Evolutionary conservation across 164 flowering plant species (phyloP), one percentile per base, ranked within the genome.

Genomic region (Stephania cephalantha): DNA sequence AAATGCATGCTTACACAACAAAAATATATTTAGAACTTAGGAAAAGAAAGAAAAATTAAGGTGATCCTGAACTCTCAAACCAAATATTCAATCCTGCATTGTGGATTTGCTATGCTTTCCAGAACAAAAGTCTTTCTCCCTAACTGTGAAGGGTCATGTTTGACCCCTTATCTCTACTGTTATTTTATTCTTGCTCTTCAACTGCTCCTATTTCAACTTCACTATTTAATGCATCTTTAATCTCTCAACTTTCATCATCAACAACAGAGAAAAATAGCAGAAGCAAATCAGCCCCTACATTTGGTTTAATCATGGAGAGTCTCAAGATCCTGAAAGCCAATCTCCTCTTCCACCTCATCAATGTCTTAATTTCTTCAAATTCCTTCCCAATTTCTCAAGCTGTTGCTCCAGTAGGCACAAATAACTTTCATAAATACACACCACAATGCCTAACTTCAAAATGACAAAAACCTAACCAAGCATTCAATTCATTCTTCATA

Each of bases 371-470:
- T 5, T 74, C 76, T 11, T 68, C 52, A 1, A 52, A 52, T 61
- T 58, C 65, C 22, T 71, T 74, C 66, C 46, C 50, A 55, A 44
- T 69, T 9, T 64, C 73, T 18, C 74, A 75, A 42, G 82, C 82
- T 73, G 6, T 71, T 42, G 35, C 81, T 20, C 81, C 79, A 4
- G 67, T 80, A 1, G 85, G 87, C 45, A 80, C 81, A 50, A 79
- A 25, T 25, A 25, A 25, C 25, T 25, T 25, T 25, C 0, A 25
- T 25, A 25, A 25, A 25, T 25, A 25, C 25, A 25, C 0, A 25
- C 25, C 25, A 25, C 25, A 25, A 25, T 25, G 25, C 18, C 48
- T n/a, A 44, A 31, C 1, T 48, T 75, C 18, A 18, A 9, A 46
- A 53, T 7, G 10, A 61, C 58, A 2, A 7, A 52, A 69, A 75